Evolutionary conservation across 2,329 filamentous ascomycete species (phyloP), one percentile per base, ranked within the genome.

Genomic region (Sarocladiaceae sp.): DNA sequence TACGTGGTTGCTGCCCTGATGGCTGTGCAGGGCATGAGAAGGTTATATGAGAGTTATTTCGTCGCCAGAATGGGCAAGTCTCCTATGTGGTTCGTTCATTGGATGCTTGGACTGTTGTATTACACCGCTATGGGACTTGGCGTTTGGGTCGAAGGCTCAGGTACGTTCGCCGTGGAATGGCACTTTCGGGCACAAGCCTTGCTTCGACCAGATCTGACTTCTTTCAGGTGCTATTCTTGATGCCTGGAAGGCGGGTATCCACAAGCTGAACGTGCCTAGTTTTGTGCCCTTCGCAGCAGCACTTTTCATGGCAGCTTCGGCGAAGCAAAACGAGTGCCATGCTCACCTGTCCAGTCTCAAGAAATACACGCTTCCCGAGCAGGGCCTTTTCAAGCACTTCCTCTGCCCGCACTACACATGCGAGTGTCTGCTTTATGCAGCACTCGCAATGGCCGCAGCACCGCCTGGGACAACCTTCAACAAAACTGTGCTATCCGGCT

Each of bases 341-440:
- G 71, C 71, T 52, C 77, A 92, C 60, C 78, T 94, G 18, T 82
- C 84, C 37, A 78, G 79, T 35, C 71, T 94, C 54, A 81, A 83
- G 64, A 93, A 91, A 64, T 97, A 99, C 69, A 88, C 87, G 11
- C 76, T 97, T 22, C 93, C 93, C 0, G 73, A 78, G 2, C 78
- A 87, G 54, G 84, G 86, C 2, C 71, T 87, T 53, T 99, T 97
- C 67, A 74, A 75, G 40, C 74, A 77, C 53, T 68, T 95, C 20
- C 71, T 97, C 35, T 95, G 88, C 60, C 91, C 94, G 17, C 94
- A 99, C 70, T 99, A 97, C 68, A 88, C 88, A 3, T 90, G 87
- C 62, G 94, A 97, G 71, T 92, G 89, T 64, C 65, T 87, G 36
- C 82, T 97, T 54, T 97, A 99, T 66, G 64, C 91, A 18, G 79